These are phyloP conservation scores for Yamadazyma sp. DNA, from an alignment of 1,139 yeast species.

Conservation along the genomic window DNA sequence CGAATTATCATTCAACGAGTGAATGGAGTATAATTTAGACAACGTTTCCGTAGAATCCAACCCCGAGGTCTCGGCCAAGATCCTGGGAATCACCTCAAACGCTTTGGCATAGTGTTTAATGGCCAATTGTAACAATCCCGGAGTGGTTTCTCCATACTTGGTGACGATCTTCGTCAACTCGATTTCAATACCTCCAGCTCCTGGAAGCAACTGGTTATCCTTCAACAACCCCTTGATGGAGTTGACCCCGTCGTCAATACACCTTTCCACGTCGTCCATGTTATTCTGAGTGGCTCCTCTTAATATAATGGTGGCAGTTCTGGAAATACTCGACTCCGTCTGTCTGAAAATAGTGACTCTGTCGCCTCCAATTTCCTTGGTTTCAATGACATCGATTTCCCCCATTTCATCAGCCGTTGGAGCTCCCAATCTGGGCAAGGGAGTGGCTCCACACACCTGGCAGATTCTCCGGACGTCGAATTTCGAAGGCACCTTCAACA, in stretches of 20 bases:
- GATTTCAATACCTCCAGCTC: conserved; percentile 97
- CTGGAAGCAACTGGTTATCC: conserved; percentile 80
- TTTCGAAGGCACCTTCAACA: conserved; percentile 87
- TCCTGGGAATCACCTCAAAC: conserved; percentile 93
- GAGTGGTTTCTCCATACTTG: conserved; percentile 86
- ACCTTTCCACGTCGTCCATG: conserved; percentile 93
- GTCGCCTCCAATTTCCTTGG: conserved; percentile 95
- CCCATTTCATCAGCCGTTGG: conserved; percentile 97
- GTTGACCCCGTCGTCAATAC: conserved; percentile 95
- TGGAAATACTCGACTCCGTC: conserved; percentile 57
- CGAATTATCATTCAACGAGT: conserved; percentile 40
- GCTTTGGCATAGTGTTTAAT: conserved; percentile 94
- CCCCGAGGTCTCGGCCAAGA: conserved; percentile 93
- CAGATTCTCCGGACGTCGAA: conserved; percentile 92
- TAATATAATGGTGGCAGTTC: conserved; percentile 86
- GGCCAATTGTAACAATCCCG: conserved; percentile 90
- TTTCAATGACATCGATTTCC: conserved; percentile 79
- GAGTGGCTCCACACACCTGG: conserved; percentile 97
- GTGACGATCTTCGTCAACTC: conserved; percentile 81
- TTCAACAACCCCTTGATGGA: conserved; percentile 87
- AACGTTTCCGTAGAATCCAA: conserved; percentile 84
- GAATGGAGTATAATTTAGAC: conserved; percentile 87
- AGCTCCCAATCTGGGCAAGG: conserved; percentile 91
- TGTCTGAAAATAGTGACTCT: conserved; percentile 94
- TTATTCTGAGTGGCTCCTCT: conserved; percentile 98